Conservation (phyloP, 441 rosid species). For the Iberis amara region DNA sequence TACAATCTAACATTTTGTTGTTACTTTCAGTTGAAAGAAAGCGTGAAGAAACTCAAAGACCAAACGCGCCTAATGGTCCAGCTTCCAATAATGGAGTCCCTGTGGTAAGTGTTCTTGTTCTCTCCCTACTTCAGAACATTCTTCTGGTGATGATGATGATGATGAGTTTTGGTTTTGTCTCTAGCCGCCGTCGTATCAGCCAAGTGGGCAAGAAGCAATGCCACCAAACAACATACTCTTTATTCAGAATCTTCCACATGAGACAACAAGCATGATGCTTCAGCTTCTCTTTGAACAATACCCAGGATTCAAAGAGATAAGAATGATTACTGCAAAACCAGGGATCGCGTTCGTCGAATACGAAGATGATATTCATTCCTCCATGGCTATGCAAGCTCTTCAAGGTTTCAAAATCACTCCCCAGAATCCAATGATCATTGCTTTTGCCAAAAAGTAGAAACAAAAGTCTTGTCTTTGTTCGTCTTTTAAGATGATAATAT, state of each 20-base stretch:
- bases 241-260: conserved; percentile 83
- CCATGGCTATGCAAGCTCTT: conserved; percentile 85
- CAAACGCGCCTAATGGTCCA: conserved; percentile 55
- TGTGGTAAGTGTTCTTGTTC: conserved; percentile 42
- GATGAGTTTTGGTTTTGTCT: not conserved
- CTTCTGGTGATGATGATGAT: not conserved
- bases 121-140: not conserved
- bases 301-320: conserved; percentile 87
- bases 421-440: conserved; percentile 71
- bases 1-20: no score
- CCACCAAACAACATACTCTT: conserved; percentile 83
- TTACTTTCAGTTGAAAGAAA: conserved; percentile 66
- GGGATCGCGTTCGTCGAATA: conserved; percentile 91
- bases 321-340: conserved; percentile 87
- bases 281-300: conserved; percentile 70
- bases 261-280: conserved; percentile 82
- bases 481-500: not conserved
- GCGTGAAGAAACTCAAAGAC: conserved; percentile 61
- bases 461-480: not conserved
- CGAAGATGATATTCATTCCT: conserved; percentile 88
- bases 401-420: conserved; percentile 89
- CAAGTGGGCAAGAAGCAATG: conserved; percentile 50
- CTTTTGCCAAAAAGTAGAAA: conserved; percentile 63
- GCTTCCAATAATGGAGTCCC: conserved; percentile 46
- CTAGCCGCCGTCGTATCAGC: conserved; percentile 49